phyloP scores from a whole-genome alignment of 805 yeast species.

The Saccharomycopsis vini region DNA sequence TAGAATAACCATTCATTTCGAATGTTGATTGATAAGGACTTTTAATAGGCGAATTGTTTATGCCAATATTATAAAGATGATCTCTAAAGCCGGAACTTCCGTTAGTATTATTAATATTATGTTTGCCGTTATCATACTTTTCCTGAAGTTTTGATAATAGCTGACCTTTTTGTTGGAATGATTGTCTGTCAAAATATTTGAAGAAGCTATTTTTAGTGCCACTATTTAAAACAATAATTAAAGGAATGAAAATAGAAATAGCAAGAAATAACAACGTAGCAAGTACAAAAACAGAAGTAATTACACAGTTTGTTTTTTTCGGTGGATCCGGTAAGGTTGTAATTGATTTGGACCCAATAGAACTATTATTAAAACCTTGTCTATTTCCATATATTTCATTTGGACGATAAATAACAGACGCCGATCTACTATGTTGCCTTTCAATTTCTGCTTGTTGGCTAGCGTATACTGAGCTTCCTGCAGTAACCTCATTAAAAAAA shows the following conservation, averaged over 20 bases:
- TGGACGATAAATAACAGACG: slow-evolving; percentile 3
- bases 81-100: background rate
- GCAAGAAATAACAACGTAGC: slow-evolving; percentile 4
- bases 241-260: slow-evolving; percentile 12
- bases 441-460: background rate
- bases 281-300: background rate
- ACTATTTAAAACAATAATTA: slow-evolving; percentile 23
- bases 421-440: background rate
- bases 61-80: background rate
- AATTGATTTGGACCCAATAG: too few species aligned
- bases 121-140: too few species aligned
- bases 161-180: slow-evolving; percentile 21
- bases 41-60: slow-evolving; percentile 3
- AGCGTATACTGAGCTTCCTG: background rate
- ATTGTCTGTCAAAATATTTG: slow-evolving; percentile 26
- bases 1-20: too few species aligned
- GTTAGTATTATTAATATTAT: background rate
- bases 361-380: too few species aligned
- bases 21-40: too few species aligned
- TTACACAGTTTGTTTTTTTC: too few species aligned
- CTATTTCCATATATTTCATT: too few species aligned
- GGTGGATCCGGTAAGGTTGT: too few species aligned
- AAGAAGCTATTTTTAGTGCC: slow-evolving; percentile 27
- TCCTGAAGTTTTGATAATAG: slow-evolving; percentile 18
- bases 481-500: slow-evolving; percentile 10